Conservation (phyloP, 257 asterid genomes). For the Coffea canephora region DNA sequence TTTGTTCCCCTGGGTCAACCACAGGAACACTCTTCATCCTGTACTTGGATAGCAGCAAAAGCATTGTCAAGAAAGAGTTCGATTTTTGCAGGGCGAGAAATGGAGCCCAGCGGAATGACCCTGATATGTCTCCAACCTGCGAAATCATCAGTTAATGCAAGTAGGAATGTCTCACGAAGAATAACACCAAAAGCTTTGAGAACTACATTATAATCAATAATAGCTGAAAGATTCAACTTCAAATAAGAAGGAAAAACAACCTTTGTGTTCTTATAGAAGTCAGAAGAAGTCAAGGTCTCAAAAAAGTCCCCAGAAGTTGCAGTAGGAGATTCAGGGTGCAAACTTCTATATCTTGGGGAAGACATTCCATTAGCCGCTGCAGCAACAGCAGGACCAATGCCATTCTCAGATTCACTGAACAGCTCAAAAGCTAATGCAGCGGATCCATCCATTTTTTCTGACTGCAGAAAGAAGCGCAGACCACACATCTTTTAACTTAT, state of each 20-base stretch:
- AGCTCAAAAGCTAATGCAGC: neutral
- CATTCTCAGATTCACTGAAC: conserved; percentile 29
- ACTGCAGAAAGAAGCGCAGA: conserved; percentile 38
- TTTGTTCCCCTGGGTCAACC: conserved; percentile 82
- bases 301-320: conserved; percentile 81
- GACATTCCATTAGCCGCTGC: conserved; percentile 79
- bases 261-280: conserved; percentile 88
- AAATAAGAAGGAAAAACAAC: conserved; percentile 25
- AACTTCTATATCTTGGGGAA: conserved; percentile 84
- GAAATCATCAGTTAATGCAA: conserved; percentile 13
- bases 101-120: conserved; percentile 99
- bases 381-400: conserved; percentile 67
- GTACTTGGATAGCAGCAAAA: conserved; percentile 79
- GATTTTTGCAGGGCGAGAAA: conserved; percentile 91
- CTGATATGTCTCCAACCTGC: conserved; percentile 93
- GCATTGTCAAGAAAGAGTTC: conserved; percentile 95
- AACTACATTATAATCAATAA: neutral
- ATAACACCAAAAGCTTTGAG: conserved; percentile 3
- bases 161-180: neutral
- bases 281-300: conserved; percentile 79
- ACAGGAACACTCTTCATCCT: conserved; percentile 97
- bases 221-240: neutral
- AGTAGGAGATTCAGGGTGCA: conserved; percentile 86
- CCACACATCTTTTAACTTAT: neutral
- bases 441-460: conserved; percentile 76